Base-by-base conservation (phyloP, 202 grass and related monocot genomes). In the Digitaria exilis region DNA sequence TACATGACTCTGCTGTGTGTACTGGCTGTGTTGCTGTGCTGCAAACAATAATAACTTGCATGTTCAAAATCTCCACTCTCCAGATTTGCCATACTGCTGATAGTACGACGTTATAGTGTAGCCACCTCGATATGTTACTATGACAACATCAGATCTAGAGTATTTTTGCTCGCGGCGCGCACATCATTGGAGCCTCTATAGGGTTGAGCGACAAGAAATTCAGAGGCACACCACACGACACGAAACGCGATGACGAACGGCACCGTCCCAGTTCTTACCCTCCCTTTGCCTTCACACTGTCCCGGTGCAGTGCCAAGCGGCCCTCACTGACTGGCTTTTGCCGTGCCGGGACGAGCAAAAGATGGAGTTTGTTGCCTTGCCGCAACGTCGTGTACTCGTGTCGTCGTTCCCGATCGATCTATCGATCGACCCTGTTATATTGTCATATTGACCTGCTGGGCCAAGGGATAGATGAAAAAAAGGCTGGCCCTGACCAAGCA, bases 311-410 rank as follows among this genome's bases (percentile, higher is more conserved):
- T 32, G 45, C 28, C 8, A n/a, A 21, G 69, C 44, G 45, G 29
- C 44, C 25, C 69, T 51, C 3, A 1, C 1, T 72, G 44, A 21
- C 29, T 17, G n/a, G 46, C 70, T 73, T 73, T 73, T 73, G 48
- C 48, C 46, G 46, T 73, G 70, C 70, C 28, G 70, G 48, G 29
- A 73, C 18, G 69, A 73, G 70, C 48, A 73, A 73, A 51, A 32
- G 46, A 31, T 34, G 17, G 48, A 52, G 70, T 35, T 73, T 51
- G 5, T 35, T 73, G 22, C 70, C 19, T 69, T 22, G 21, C 28
- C 28, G 69, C 16, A 31, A 31, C 44, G 16, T 31, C 69, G 69
- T 50, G 69, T 73, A 45, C 45, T 34, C 29, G 7, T 50, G 69
- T 73, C 69, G 69, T 34, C 29, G 7, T 31, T 31, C 9, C 17